Evolutionary conservation across 768 basidiomycete genomes (phyloP), one percentile per base, ranked within the genome.

Genomic region (Phaeolepiota aurea): DNA sequence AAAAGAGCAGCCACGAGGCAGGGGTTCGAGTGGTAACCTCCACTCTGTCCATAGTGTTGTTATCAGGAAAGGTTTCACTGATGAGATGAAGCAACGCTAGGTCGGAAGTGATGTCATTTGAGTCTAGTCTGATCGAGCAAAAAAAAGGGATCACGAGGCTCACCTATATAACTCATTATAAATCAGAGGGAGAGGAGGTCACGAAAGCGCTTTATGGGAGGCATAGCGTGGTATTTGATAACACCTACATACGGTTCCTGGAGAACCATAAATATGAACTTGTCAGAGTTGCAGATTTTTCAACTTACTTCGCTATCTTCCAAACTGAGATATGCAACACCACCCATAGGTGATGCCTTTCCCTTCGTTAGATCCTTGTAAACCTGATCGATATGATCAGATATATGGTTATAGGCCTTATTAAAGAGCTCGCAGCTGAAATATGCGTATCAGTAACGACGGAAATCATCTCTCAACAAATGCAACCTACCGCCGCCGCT

Each of bases 141-240:
- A 97, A 21, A 98, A 71, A 14, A 99, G 69, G 1, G 94, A 94
- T n/a, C 98, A 66, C 3, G 94, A 94, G 4, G 96, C 96, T 36
- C n/a, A n/a, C n/a, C n/a, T n/a, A n/a, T n/a, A 98, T 93, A 0
- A 96, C 98, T 68, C 98, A 97, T 59, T 99, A 96, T 15, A 94
- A 96, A 40, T 94, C 96, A 0, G 93, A 98, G 11, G 98, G 69
- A 58, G 98, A 94, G 93, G 93, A 98, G 98, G 56, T 98, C 96
- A 46, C 93, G 76, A 74, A 98, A 98, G 2, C 92, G 86, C 59
- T 99, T 99, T 84, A 97, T 94, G 0, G 96, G 96, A 0, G 96
- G 96, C 96, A 98, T 99, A 1, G 94, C 93, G 54, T 98, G 94
- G 57, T 98, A 98, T 61, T 96, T 97, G 66, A 99, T 89, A 40